phyloP scores from a whole-genome alignment of 306 rosid species.

The Spatholobus suberectus region DNA sequence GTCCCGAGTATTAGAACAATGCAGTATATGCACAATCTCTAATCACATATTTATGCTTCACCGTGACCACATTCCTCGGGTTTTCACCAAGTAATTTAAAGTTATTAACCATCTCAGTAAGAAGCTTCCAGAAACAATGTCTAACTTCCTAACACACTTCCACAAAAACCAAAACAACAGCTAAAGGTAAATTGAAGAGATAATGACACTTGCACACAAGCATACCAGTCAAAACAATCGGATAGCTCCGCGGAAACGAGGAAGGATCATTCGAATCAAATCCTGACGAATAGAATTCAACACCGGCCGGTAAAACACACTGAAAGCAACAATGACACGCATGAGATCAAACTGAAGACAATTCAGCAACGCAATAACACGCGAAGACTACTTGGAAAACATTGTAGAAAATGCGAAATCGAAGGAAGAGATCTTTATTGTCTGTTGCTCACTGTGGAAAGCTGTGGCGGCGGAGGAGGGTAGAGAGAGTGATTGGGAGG shows the following conservation, averaged over 20 bases:
- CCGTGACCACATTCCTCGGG: neutral
- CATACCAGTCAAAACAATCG: conserved; percentile 92
- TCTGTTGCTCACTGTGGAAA: conserved; percentile 68
- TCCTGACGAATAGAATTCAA: conserved; percentile 74
- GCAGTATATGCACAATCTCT: conserved; percentile 13
- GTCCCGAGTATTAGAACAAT: conserved; percentile 11
- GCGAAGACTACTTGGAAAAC: neutral
- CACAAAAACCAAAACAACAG: neutral
- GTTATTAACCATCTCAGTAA: conserved; percentile 37
- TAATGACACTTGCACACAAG: conserved; percentile 12
- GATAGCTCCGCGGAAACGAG: conserved; percentile 90
- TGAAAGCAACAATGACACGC: conserved; percentile 49
- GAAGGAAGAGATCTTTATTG: neutral
- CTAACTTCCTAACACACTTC: conserved; percentile 18
- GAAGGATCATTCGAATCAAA: conserved; percentile 66
- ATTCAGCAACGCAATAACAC: conserved; percentile 26
- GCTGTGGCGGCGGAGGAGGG: conserved; percentile 99
- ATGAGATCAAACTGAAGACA: conserved; percentile 25
- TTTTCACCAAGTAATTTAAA: neutral
- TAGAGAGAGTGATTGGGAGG: conserved; percentile 76
- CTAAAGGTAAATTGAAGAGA: conserved; percentile 3
- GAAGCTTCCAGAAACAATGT: conserved; percentile 22
- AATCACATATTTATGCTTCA: conserved; percentile 6
- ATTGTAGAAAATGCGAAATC: conserved; percentile 3
- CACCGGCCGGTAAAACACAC: conserved; percentile 99